These are phyloP conservation scores for Sporobolomyces roseus DNA, from an alignment of 768 basidiomycete species.

Conservation along the genomic window DNA sequence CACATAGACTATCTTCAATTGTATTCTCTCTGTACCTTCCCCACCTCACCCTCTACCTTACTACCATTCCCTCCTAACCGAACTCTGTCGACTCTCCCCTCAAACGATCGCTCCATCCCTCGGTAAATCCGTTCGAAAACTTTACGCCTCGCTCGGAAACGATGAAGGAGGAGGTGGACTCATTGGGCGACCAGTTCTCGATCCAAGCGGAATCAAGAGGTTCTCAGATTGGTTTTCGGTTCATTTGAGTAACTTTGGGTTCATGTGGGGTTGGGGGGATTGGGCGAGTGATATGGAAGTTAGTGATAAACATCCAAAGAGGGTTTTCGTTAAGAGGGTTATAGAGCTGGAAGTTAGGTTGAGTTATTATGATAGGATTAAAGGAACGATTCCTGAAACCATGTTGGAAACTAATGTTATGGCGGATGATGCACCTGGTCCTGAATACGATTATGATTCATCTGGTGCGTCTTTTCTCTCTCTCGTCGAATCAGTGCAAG, in stretches of 20 bases:
- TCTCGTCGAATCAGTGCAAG: too few relatives aligned
- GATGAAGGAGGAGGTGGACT: slow-evolving; percentile 49
- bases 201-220: slow-evolving; percentile 72
- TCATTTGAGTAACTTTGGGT: slow-evolving; percentile 96
- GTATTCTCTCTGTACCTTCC: slow-evolving; percentile 71
- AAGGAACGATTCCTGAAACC: slow-evolving; percentile 76
- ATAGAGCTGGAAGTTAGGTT: slow-evolving; percentile 85
- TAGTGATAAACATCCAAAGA: slow-evolving; percentile 72
- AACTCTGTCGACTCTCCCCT: slow-evolving; percentile 90
- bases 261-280: slow-evolving; percentile 99
- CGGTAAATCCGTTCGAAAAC: slow-evolving; percentile 84
- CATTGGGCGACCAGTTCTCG: slow-evolving; percentile 52
- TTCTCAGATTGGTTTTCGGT: slow-evolving; percentile 93
- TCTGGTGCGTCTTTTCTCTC: not conserved
- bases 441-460: slow-evolving; percentile 78
- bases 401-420: slow-evolving; percentile 73
- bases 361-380: slow-evolving; percentile 86
- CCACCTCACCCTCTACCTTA: slow-evolving; percentile 74
- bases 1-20: slow-evolving; percentile 65
- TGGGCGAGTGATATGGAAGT: slow-evolving; percentile 84
- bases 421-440: slow-evolving; percentile 66
- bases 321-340: slow-evolving; percentile 78
- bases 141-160: slow-evolving; percentile 73
- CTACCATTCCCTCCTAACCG: slow-evolving; percentile 80
- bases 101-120: slow-evolving; percentile 90